phyloP scores from a whole-genome alignment of 352 stramenopile species.

The Phytophthora citricola region DNA sequence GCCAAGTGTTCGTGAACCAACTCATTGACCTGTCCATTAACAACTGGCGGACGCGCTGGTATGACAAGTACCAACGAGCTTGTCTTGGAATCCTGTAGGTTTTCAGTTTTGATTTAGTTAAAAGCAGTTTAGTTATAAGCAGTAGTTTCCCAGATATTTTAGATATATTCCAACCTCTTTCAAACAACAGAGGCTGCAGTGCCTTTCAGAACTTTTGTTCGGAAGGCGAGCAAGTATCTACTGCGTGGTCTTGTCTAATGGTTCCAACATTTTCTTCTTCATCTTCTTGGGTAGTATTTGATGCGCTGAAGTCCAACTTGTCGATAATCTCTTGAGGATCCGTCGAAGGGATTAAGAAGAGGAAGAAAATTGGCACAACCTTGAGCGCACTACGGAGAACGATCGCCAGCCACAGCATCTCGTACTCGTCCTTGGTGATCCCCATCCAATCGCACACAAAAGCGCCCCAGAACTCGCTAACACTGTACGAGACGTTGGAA shows the following conservation, averaged over 20 bases:
- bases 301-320: slow-evolving; percentile 57
- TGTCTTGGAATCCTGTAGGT: slow-evolving; percentile 85
- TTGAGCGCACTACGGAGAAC: slow-evolving; percentile 93
- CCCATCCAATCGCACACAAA: slow-evolving; percentile 89
- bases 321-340: slow-evolving; percentile 84
- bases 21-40: slow-evolving; percentile 90
- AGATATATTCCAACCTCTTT: neutral
- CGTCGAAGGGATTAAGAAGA: slow-evolving; percentile 79
- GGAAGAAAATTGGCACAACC: slow-evolving; percentile 91
- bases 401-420: slow-evolving; percentile 91
- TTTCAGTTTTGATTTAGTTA: slow-evolving; percentile 41
- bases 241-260: slow-evolving; percentile 50
- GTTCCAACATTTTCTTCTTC: slow-evolving; percentile 40
- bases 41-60: slow-evolving; percentile 91
- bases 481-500: slow-evolving; percentile 94
- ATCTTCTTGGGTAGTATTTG: slow-evolving; percentile 18
- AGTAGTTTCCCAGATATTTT: neutral
- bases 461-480: slow-evolving; percentile 94
- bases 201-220: slow-evolving; percentile 36
- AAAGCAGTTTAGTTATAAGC: slow-evolving; percentile 41
- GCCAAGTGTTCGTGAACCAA: slow-evolving; percentile 85
- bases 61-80: slow-evolving; percentile 92
- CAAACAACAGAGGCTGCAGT: slow-evolving; percentile 28
- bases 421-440: slow-evolving; percentile 92
- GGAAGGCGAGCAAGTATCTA: slow-evolving; percentile 42